A percentile compares a stretch with the other conserved stretches of the same genome.
phyloP scores from a whole-genome alignment of 164 flowering plant genomes.

The Litsea cubeba region DNA sequence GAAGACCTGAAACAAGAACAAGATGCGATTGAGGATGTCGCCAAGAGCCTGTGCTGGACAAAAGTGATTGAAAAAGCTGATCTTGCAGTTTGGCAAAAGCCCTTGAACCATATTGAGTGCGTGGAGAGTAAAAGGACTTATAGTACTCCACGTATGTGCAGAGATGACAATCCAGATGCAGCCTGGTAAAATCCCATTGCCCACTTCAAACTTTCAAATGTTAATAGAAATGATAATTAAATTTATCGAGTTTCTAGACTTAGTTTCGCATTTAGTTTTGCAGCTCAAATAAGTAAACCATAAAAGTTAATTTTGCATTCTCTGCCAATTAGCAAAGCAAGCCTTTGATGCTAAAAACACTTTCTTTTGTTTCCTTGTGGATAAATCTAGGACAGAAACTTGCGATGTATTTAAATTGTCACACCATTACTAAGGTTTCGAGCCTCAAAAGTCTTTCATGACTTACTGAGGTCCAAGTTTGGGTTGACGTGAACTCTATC shows the following conservation, averaged over 20 bases:
- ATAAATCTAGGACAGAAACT: background rate
- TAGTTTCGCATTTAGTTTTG: background rate
- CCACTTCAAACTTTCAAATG: background rate
- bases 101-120: slow-evolving; percentile 80
- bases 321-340: background rate
- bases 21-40: slow-evolving; percentile 74
- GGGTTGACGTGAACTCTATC: background rate
- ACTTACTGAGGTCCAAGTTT: background rate
- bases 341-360: background rate
- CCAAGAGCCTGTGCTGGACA: slow-evolving; percentile 80
- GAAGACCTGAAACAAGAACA: slow-evolving; percentile 91
- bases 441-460: background rate
- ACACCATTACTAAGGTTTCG: background rate
- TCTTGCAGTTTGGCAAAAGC: slow-evolving; percentile 87
- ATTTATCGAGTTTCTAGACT: background rate
- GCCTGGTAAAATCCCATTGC: slow-evolving; percentile 56
- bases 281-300: background rate
- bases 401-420: background rate
- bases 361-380: background rate
- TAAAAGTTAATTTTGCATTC: background rate
- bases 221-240: background rate
- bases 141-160: slow-evolving; percentile 74
- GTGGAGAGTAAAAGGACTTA: slow-evolving; percentile 33
- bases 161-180: slow-evolving; percentile 63
- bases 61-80: slow-evolving; percentile 78